Evolutionary conservation across 1,284 basidiomycete genomes (phyloP).

Genomic region (Trichosporon sp.): DNA sequence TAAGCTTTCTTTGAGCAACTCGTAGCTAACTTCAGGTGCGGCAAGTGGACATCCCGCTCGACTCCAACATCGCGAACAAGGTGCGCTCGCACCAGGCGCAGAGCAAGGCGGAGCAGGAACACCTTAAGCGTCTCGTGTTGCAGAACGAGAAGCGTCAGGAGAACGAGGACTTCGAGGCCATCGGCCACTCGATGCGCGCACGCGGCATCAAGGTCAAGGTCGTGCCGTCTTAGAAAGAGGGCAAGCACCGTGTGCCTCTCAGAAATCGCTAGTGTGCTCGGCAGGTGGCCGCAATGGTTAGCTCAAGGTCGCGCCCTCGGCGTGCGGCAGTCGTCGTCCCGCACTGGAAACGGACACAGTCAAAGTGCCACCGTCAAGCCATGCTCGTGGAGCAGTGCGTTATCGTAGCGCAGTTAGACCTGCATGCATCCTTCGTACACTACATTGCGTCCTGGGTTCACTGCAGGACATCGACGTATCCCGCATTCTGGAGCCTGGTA

Average conservation of each 20-base stretch:
- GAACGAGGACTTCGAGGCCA: slow-evolving; percentile 30
- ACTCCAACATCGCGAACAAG: slow-evolving; percentile 82
- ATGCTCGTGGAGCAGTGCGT: too few species aligned
- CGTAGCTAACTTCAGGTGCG: slow-evolving; percentile 63
- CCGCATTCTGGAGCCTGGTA: slow-evolving; percentile 16
- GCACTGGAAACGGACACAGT: too few species aligned
- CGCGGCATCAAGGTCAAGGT: slow-evolving; percentile 48
- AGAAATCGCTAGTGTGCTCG: too few species aligned
- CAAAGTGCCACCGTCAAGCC: too few species aligned
- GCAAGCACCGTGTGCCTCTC: neutral
- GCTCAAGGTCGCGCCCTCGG: too few species aligned
- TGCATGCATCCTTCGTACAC: slow-evolving; percentile 11
- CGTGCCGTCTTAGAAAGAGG: slow-evolving; percentile 29
- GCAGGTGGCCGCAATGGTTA: too few species aligned
- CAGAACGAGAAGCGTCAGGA: slow-evolving; percentile 59
- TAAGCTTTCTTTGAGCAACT: slow-evolving; percentile 50
- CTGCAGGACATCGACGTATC: slow-evolving; percentile 11
- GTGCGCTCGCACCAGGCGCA: slow-evolving; percentile 85
- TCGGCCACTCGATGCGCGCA: slow-evolving; percentile 44
- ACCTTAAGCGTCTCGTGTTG: slow-evolving; percentile 80
- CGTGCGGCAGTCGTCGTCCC: too few species aligned
- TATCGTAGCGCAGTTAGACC: neutral
- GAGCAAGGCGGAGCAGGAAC: slow-evolving; percentile 91
- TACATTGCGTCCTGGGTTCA: neutral
- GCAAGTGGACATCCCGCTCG: slow-evolving; percentile 80